A percentile compares a stretch with the other conserved stretches of the same genome.
phyloP scores from a whole-genome alignment of 371 early-diverging fungal genomes.

The Coemansia sp. region DNA sequence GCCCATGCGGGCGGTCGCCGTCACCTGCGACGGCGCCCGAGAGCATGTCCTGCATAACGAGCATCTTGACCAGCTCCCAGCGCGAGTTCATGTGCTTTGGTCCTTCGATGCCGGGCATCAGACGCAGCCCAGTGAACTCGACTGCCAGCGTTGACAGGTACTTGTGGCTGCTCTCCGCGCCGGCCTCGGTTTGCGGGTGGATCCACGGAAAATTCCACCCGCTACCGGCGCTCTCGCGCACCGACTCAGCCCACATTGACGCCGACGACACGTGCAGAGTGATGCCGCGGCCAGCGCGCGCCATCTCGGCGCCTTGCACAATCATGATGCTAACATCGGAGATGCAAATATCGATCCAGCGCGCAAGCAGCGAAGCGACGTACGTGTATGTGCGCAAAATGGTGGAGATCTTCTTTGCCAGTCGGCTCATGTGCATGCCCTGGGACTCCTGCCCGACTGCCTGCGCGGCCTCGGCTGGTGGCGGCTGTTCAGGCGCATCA shows the following conservation, averaged over 20 bases:
- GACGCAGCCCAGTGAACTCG: constrained; percentile 29
- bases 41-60: constrained; percentile 47
- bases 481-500: background rate
- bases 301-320: constrained; percentile 39
- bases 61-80: constrained; percentile 49
- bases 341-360: constrained; percentile 45
- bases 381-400: constrained; percentile 46
- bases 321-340: constrained; percentile 37
- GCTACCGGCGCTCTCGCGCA: constrained; percentile 18
- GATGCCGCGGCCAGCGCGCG: constrained; percentile 44
- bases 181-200: background rate
- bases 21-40: constrained; percentile 12
- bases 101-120: constrained; percentile 41
- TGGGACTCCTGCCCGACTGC: background rate
- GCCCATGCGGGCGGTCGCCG: constrained; percentile 27
- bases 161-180: constrained; percentile 30
- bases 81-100: constrained; percentile 44
- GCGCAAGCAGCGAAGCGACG: constrained; percentile 46
- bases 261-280: constrained; percentile 36
- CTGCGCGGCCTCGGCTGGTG: background rate
- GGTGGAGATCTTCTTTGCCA: constrained; percentile 35
- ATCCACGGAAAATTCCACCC: background rate
- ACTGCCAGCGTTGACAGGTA: constrained; percentile 42
- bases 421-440: constrained; percentile 28
- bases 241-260: constrained; percentile 46